Evolutionary conservation across 1,284 basidiomycete species (phyloP).

Genomic region (Moniliophthora roreri): DNA sequence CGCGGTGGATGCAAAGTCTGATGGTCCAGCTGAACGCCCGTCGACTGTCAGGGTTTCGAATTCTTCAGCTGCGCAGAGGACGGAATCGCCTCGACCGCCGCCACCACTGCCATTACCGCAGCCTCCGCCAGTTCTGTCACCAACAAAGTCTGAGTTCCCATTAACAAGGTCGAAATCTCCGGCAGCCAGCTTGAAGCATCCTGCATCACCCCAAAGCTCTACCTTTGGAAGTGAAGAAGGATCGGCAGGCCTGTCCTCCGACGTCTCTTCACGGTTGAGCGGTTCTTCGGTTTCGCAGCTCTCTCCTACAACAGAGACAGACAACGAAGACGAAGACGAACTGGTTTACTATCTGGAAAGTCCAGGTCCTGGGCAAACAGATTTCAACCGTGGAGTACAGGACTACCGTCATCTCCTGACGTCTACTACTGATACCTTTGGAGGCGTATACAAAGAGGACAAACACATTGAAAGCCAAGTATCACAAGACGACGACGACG

Average conservation of each 20-base stretch:
- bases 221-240: conserved; percentile 37
- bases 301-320: conserved; percentile 32
- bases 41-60: conserved; percentile 32
- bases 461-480: conserved; percentile 3
- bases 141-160: neutral
- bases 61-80: conserved; percentile 1
- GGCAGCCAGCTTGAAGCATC: conserved; percentile 20
- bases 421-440: conserved; percentile 38
- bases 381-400: neutral
- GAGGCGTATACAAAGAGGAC: conserved; percentile 27
- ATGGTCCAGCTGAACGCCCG: too few species aligned
- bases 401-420: conserved; percentile 24
- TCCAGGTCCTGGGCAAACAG: conserved; percentile 5
- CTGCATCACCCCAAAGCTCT: conserved; percentile 42
- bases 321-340: conserved; percentile 17
- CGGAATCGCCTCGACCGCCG: neutral
- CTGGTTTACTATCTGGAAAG: conserved; percentile 22
- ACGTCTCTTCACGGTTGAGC: conserved; percentile 4
- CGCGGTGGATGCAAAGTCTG: too few species aligned
- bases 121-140: neutral
- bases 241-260: conserved; percentile 28
- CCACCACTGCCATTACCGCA: conserved; percentile 1
- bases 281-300: conserved; percentile 26
- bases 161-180: conserved; percentile 4
- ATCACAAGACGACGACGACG: conserved; percentile 13